Evolutionary conservation across 1,284 basidiomycete genomes (phyloP).

Genomic region (Ceratobasidium sp.): DNA sequence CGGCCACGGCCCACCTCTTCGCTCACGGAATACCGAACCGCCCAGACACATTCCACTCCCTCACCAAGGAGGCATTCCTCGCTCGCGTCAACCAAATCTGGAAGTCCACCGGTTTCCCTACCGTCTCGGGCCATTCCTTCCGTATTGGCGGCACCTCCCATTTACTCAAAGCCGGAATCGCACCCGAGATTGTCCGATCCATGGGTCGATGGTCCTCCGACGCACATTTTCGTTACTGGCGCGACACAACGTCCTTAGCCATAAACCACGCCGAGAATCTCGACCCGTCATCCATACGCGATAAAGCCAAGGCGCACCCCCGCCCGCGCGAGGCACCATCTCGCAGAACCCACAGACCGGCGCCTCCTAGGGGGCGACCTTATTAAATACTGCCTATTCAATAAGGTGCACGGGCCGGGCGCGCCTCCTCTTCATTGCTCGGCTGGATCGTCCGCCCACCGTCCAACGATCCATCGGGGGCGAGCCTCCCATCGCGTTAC

Average conservation of each 20-base stretch:
- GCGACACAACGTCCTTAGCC: constrained; percentile 36
- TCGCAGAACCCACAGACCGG: too few species aligned
- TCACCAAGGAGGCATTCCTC: constrained; percentile 25
- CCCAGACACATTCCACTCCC: neutral
- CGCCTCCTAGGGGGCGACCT: too few species aligned
- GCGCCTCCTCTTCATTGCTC: too few species aligned
- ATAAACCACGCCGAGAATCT: too few species aligned
- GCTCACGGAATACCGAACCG: neutral
- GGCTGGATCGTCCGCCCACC: too few species aligned
- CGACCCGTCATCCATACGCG: too few species aligned
- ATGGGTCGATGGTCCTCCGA: constrained; percentile 57
- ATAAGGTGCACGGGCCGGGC: constrained; percentile 49
- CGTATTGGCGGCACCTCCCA: constrained; percentile 58
- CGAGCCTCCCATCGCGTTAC: too few species aligned
- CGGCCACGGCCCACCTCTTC: neutral
- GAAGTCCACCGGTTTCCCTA: constrained; percentile 30
- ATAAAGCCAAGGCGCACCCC: too few species aligned
- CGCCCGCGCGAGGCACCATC: too few species aligned
- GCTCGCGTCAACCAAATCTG: constrained; percentile 41
- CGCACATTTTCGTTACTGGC: constrained; percentile 58
- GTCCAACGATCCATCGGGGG: too few species aligned
- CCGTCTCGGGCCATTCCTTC: constrained; percentile 56
- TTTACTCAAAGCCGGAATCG: constrained; percentile 56
- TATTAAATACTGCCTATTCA: too few species aligned
- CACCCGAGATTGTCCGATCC: constrained; percentile 56